These are phyloP conservation scores for Paramecium caudatum DNA, from an alignment of 73 alveolate genomes.

Conservation along the genomic window DNA sequence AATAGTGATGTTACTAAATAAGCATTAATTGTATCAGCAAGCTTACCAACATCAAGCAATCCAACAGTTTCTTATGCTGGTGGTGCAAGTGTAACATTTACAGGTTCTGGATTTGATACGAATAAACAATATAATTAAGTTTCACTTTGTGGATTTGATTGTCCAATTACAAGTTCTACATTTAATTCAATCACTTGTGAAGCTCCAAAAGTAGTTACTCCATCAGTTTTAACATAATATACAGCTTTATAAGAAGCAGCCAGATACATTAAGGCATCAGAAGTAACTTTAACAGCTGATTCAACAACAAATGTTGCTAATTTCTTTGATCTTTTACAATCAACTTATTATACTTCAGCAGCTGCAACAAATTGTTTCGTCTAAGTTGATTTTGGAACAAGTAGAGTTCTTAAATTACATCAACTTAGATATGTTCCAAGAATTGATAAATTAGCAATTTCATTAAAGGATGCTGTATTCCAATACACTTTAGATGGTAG, in stretches of 20 bases:
- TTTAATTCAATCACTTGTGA: constrained; percentile 16
- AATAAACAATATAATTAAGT: neutral
- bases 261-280: neutral
- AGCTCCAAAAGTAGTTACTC: constrained; percentile 21
- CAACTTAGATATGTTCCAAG: constrained; percentile 52
- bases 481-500: constrained; percentile 69
- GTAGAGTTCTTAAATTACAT: neutral
- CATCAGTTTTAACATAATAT: neutral
- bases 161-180: neutral
- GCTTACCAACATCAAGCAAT: neutral
- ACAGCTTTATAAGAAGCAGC: neutral
- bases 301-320: neutral
- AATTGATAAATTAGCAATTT: constrained; percentile 40
- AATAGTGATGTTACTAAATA: neutral
- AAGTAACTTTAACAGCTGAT: neutral
- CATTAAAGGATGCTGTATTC: constrained; percentile 57
- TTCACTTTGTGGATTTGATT: constrained; percentile 21
- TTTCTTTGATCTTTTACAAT: constrained; percentile 14
- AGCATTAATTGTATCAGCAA: neutral
- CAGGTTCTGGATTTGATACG: constrained; percentile 56
- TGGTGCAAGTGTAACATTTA: constrained; percentile 27
- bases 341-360: constrained; percentile 18
- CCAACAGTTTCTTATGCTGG: constrained; percentile 45
- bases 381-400: constrained; percentile 3
- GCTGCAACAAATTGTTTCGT: constrained; percentile 33